Percentiles rank a stretch among this genome's conserved stretches.
phyloP scores from a whole-genome alignment of 495 filamentous ascomycete species.

The Penicillium desertorum region DNA sequence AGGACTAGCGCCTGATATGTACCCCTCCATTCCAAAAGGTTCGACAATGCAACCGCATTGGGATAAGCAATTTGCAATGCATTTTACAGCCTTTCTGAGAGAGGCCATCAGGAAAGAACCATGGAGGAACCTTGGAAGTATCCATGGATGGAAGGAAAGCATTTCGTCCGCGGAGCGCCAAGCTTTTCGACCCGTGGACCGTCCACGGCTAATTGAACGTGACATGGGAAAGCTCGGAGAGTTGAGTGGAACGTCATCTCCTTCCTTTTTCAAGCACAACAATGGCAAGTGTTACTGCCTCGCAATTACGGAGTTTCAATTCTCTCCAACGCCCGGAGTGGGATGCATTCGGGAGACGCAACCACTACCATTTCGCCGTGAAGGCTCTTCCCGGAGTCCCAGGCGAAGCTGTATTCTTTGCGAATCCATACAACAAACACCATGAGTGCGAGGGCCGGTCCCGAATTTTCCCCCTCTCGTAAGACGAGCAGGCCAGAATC shows the following conservation, averaged over 20 bases:
- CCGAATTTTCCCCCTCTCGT: not conserved
- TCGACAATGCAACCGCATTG: not conserved
- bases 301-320: not conserved
- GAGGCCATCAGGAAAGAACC: not conserved
- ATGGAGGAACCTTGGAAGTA: no score
- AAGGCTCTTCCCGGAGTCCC: not conserved
- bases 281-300: not conserved
- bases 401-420: constrained; percentile 6
- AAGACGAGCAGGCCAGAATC: not conserved
- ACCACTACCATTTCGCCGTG: constrained; percentile 11
- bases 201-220: not conserved
- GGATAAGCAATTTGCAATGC: not conserved
- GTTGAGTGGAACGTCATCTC: not conserved
- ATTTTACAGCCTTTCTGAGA: not conserved
- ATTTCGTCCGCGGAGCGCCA: no score
- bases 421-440: constrained; percentile 8
- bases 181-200: not conserved
- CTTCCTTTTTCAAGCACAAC: not conserved
- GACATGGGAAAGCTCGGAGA: not conserved
- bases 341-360: not conserved
- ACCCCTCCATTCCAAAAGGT: no score
- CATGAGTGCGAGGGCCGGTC: constrained; percentile 8
- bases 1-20: not conserved
- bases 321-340: not conserved
- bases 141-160: no score